phyloP scores from a whole-genome alignment of 495 filamentous ascomycete species.

The Cudoniella acicularis region DNA sequence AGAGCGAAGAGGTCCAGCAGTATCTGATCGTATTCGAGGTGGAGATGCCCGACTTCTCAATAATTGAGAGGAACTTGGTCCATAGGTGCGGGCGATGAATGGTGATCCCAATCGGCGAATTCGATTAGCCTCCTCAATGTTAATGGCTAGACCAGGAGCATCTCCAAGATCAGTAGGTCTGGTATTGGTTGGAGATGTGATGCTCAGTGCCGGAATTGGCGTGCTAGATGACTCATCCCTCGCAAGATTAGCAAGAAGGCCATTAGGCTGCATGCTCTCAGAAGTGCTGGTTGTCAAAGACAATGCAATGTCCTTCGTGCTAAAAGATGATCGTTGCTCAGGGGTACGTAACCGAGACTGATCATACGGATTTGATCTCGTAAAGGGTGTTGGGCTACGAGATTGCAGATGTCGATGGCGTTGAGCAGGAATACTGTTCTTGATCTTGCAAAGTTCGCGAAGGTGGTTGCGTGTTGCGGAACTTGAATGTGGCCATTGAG shows the following conservation, averaged over 20 bases:
- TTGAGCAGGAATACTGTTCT: conserved; percentile 62
- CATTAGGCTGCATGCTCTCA: conserved; percentile 70
- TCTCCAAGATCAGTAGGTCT: conserved; percentile 12
- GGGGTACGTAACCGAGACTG: conserved; percentile 36
- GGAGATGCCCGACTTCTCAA: conserved; percentile 28
- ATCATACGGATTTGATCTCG: conserved; percentile 46
- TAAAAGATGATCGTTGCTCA: conserved; percentile 41
- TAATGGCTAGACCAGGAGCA: conserved; percentile 4
- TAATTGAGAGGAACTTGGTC: conserved; percentile 39
- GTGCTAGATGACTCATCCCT: conserved; percentile 26
- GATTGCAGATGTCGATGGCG: conserved; percentile 69
- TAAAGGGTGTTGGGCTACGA: conserved; percentile 70
- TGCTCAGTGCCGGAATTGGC: conserved; percentile 21
- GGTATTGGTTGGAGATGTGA: conserved; percentile 9
- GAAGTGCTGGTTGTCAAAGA: conserved; percentile 80
- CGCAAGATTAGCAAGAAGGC: conserved; percentile 60
- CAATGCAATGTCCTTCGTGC: conserved; percentile 72
- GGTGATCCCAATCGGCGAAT: conserved; percentile 45
- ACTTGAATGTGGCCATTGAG: conserved; percentile 78
- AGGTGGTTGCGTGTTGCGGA: conserved; percentile 75
- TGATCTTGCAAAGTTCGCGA: conserved; percentile 76
- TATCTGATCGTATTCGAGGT: conserved; percentile 33
- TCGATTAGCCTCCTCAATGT: conserved; percentile 1
- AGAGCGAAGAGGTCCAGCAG: conserved; percentile 43
- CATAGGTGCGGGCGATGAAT: conserved; percentile 55